Base-by-base conservation (phyloP, 177 flowering plant species). In the Vitis hybrid region DNA sequence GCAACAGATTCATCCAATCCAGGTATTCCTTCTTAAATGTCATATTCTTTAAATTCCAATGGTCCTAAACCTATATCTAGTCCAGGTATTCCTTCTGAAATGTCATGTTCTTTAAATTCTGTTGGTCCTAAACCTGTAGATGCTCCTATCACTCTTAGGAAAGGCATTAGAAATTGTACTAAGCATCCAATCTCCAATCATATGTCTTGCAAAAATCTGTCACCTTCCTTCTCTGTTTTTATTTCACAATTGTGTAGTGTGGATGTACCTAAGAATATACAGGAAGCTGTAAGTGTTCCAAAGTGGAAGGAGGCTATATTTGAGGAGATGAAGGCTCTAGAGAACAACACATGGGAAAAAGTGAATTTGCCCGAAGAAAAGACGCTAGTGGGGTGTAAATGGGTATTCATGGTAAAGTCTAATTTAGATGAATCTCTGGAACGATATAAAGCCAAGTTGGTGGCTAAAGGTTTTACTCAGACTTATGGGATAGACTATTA, bases 401-500 rank as follows among this genome's bases (percentile, higher is more conserved):
- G 16, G 49, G 65, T 62, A 3, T 35, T 7, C n/a, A 32, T 7
- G n/a, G 18, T 40, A 11, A 62, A 62, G 18, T 62, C 6, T 13
- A 30, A 62, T 11, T 11, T 50, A 3, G 50, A 62, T 62, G 65
- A 50, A 3, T 11, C 16, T 35, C 1, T 62, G 11, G 65, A 62
- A 15, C 49, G 50, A 10, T 27, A 9, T 9, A 62, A 30, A 35
- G 49, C 50, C 2, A 24, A 50, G 8, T 35, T 67, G 3, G 70
- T 67, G 4, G 70, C 70, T 7, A 67, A 57, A n/a, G 54, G 62
- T 13, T 57, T 15, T 1, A 56, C 19, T 16, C 70, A 67, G 57
- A 40, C 9, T 1, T 50, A 67, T 5, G 62, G 65, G n/a, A 24
- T 67, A 1, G 62, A 67, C 24, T 67, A 5, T 30, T 2, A 13